phyloP scores from a whole-genome alignment of 2,329 filamentous ascomycete species.

The Dactylellina parvicollis region DNA sequence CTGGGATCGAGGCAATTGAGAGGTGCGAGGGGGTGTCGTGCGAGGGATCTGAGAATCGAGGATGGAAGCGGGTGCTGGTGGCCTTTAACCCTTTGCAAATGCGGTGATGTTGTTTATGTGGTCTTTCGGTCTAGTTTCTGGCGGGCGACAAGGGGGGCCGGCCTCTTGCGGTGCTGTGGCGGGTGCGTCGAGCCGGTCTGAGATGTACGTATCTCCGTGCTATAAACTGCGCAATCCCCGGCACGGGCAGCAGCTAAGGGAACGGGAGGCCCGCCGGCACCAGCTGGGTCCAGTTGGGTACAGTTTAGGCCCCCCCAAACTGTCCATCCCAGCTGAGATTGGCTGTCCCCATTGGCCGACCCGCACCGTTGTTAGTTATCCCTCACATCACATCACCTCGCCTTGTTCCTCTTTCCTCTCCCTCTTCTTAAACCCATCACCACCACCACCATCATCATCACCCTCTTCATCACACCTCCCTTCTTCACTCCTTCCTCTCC shows the following conservation, averaged over 20 bases:
- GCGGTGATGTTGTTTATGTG: constrained; percentile 51
- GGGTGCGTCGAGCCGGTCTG: not conserved
- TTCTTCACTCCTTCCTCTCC: constrained; percentile 5
- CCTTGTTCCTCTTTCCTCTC: constrained; percentile 3
- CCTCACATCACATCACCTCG: constrained; percentile 19
- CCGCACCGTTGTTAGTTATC: not conserved
- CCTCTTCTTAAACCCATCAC: not conserved
- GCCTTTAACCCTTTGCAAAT: constrained; percentile 13
- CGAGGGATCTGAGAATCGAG: constrained; percentile 6
- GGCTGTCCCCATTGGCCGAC: constrained; percentile 10
- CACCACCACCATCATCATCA: constrained; percentile 2
- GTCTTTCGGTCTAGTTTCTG: constrained; percentile 28
- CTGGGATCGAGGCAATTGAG: constrained; percentile 1
- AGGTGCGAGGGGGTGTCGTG: constrained; percentile 1
- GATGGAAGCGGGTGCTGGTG: constrained; percentile 7
- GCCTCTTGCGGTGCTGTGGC: constrained; percentile 2
- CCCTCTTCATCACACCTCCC: constrained; percentile 11
- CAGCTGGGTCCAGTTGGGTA: too few relatives aligned
- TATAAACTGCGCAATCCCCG: constrained; percentile 27
- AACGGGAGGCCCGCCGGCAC: constrained; percentile 19
- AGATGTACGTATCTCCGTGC: constrained; percentile 30
- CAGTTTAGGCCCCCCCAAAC: too few relatives aligned
- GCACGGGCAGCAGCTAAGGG: not conserved
- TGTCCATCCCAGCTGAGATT: constrained; percentile 16
- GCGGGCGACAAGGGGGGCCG: not conserved